Conservation (phyloP, 768 basidiomycete genomes). For the Naematelia aurantialba region DNA sequence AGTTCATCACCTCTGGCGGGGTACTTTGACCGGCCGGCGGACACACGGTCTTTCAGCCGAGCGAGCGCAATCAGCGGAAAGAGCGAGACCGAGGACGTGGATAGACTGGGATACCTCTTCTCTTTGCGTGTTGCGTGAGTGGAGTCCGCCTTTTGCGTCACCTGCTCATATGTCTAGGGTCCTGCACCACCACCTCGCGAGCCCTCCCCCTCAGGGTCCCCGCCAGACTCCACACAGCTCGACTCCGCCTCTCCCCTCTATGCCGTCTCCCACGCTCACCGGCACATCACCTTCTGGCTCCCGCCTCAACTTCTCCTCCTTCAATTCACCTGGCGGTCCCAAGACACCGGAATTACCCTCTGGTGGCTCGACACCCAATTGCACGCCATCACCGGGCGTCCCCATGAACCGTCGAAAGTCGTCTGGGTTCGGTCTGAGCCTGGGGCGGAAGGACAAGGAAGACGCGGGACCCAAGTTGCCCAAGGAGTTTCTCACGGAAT, state of each 20-base stretch:
- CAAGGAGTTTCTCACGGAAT: constrained; percentile 45
- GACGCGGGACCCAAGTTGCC: constrained; percentile 38
- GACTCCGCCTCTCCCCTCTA: constrained; percentile 18
- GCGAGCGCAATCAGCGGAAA: neutral
- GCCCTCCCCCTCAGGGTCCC: constrained; percentile 18
- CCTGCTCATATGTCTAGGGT: constrained; percentile 10
- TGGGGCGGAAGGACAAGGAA: constrained; percentile 10
- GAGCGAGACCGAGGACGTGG: constrained; percentile 25
- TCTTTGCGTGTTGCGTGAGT: constrained; percentile 47
- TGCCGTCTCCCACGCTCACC: constrained; percentile 20
- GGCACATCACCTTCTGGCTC: constrained; percentile 31
- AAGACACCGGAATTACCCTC: constrained; percentile 7
- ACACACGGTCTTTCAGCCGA: neutral
- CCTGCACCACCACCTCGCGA: constrained; percentile 26
- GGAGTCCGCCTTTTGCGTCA: neutral
- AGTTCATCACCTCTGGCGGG: neutral
- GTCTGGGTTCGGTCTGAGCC: constrained; percentile 16
- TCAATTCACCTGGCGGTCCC: constrained; percentile 16
- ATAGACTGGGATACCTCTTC: constrained; percentile 38
- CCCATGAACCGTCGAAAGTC: constrained; percentile 15
- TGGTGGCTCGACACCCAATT: neutral
- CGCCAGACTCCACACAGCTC: constrained; percentile 13
- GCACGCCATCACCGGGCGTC: constrained; percentile 7
- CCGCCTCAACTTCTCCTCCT: constrained; percentile 17
- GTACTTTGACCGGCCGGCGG: neutral